These are phyloP conservation scores for Penicillium coprophilum DNA, from an alignment of 495 filamentous ascomycete genomes.

Conservation along the genomic window DNA sequence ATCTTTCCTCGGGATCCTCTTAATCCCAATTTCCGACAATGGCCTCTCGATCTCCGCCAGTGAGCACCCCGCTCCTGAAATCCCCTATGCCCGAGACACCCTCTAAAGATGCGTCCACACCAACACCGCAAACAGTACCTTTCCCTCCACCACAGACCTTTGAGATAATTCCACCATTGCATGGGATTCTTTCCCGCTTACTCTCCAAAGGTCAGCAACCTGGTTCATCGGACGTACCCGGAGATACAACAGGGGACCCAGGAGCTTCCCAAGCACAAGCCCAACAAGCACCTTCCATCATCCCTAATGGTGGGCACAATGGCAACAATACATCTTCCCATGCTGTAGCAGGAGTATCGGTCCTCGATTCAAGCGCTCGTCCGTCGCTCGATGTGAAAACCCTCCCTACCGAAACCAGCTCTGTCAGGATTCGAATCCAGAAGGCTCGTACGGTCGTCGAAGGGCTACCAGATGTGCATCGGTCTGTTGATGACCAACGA, in stretches of 20 bases:
- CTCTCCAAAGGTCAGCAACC: slow-evolving; percentile 36
- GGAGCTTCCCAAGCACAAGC: slow-evolving; percentile 28
- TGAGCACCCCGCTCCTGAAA: slow-evolving; percentile 40
- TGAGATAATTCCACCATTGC: slow-evolving; percentile 81
- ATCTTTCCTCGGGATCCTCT: slow-evolving; percentile 19
- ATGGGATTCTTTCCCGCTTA: slow-evolving; percentile 72
- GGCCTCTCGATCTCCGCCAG: slow-evolving; percentile 42
- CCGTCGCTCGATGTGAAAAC: slow-evolving; percentile 69
- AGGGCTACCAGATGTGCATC: slow-evolving; percentile 69
- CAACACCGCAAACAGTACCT: slow-evolving; percentile 48
- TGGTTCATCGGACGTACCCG: slow-evolving; percentile 21
- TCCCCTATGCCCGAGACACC: slow-evolving; percentile 45
- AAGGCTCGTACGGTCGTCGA: slow-evolving; percentile 68
- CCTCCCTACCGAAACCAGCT: slow-evolving; percentile 68
- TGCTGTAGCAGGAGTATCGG: slow-evolving; percentile 27
- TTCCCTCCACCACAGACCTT: slow-evolving; percentile 62
- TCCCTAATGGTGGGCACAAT: slow-evolving; percentile 22
- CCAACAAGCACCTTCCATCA: slow-evolving; percentile 29
- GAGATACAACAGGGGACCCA: slow-evolving; percentile 25
- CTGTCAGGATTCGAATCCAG: slow-evolving; percentile 76
- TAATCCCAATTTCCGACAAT: slow-evolving; percentile 25
- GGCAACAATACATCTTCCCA: slow-evolving; percentile 21
- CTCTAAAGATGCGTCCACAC: slow-evolving; percentile 37
- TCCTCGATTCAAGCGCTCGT: slow-evolving; percentile 34
- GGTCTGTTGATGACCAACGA: slow-evolving; percentile 74